Conservation (phyloP, 306 rosid species). For the Cicer judaicum region DNA sequence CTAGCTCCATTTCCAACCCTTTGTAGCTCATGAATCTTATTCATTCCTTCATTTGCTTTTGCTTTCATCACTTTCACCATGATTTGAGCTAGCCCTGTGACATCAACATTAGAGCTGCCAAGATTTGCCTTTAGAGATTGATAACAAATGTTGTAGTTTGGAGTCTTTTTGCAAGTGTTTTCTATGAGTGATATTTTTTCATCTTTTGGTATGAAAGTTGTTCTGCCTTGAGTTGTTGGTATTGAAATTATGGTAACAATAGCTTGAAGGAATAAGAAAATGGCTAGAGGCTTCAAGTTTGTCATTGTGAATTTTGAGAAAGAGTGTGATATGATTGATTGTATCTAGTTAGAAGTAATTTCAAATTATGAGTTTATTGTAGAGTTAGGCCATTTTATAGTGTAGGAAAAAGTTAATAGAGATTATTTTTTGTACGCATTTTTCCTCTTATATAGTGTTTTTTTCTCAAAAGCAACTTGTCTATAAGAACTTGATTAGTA, state of each 20-base stretch:
- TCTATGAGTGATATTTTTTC: slow-evolving; percentile 43
- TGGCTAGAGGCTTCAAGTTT: slow-evolving; percentile 18
- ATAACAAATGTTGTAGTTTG: slow-evolving; percentile 49
- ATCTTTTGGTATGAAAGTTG: not conserved
- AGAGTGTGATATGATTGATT: not conserved
- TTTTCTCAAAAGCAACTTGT: not conserved
- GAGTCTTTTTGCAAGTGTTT: slow-evolving; percentile 59
- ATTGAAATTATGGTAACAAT: slow-evolving; percentile 19
- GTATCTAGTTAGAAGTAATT: not conserved
- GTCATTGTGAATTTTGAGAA: slow-evolving; percentile 25
- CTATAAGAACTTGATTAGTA: not conserved
- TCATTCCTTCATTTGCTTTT: slow-evolving; percentile 40
- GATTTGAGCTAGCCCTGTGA: slow-evolving; percentile 46
- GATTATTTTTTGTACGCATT: slow-evolving; percentile 21
- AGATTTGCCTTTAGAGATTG: slow-evolving; percentile 46
- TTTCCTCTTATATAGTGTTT: not conserved
- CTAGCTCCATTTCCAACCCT: not conserved
- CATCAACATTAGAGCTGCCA: slow-evolving; percentile 39
- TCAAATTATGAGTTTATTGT: not conserved
- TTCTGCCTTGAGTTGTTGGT: slow-evolving; percentile 42
- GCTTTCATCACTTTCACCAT: slow-evolving; percentile 49
- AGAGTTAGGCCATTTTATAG: slow-evolving; percentile 14
- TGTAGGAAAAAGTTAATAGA: not conserved
- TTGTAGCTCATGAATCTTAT: slow-evolving; percentile 35
- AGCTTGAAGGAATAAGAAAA: slow-evolving; percentile 24